Conservation (phyloP, 179 eudicot genomes). For the Nepenthes alata region DNA sequence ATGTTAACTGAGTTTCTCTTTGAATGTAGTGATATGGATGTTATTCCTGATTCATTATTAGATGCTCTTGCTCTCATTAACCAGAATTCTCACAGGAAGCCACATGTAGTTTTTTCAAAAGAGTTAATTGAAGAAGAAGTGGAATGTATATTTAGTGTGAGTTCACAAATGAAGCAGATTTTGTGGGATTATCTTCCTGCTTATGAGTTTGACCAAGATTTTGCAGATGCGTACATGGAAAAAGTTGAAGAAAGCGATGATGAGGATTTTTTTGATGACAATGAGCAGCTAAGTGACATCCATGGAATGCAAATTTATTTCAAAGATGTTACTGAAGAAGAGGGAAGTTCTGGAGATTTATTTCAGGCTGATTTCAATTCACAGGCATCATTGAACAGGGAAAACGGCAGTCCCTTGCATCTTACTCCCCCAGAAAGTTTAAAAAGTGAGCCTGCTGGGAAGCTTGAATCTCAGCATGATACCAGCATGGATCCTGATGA, state of each 20-base stretch:
- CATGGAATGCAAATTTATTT: conserved; percentile 9
- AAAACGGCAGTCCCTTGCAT: conserved; percentile 1
- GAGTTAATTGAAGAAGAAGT: conserved; percentile 47
- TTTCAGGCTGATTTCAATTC: conserved; percentile 9
- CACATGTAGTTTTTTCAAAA: conserved; percentile 17
- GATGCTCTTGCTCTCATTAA: conserved; percentile 39
- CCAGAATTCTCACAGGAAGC: conserved; percentile 11
- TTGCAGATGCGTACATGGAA: conserved; percentile 67
- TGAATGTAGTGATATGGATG: conserved; percentile 67
- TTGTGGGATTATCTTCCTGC: conserved; percentile 39
- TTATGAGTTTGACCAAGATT: conserved; percentile 44
- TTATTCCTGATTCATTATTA: conserved; percentile 37
- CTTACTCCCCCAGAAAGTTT: conserved; percentile 7
- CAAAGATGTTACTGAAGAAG: conserved; percentile 20
- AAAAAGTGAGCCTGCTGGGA: background rate
- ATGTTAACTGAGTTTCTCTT: conserved; percentile 56
- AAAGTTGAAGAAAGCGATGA: conserved; percentile 45
- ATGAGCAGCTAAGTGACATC: conserved; percentile 7
- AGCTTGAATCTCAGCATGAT: conserved; percentile 10
- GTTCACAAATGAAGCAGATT: conserved; percentile 68
- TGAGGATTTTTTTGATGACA: conserved; percentile 26
- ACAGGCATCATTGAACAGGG: conserved; percentile 6
- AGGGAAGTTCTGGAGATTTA: conserved; percentile 30
- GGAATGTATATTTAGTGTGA: conserved; percentile 41
- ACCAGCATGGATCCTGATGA: conserved; percentile 9